phyloP scores from a whole-genome alignment of 2,329 filamentous ascomycete species.

The Clonostachys solani region DNA sequence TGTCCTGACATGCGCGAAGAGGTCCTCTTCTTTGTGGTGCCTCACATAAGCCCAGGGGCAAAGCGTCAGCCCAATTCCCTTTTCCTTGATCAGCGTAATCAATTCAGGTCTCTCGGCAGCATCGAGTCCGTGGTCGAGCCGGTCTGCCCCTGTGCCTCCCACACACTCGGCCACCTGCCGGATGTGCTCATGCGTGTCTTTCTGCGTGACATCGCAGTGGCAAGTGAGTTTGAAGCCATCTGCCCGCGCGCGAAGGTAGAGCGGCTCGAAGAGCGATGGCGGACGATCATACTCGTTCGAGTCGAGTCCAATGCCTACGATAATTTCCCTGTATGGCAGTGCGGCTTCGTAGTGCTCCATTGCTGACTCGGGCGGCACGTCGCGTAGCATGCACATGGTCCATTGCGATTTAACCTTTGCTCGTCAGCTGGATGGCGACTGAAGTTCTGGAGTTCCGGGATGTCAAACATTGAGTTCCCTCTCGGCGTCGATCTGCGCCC shows the following conservation, averaged over 20 bases:
- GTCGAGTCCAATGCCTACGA: slow-evolving; percentile 40
- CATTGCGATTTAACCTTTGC: slow-evolving; percentile 24
- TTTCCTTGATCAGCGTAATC: slow-evolving; percentile 49
- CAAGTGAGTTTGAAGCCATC: slow-evolving; percentile 41
- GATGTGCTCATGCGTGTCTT: slow-evolving; percentile 45
- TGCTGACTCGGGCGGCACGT: slow-evolving; percentile 67
- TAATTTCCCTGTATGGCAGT: slow-evolving; percentile 20
- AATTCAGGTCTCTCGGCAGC: slow-evolving; percentile 54
- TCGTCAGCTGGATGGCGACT: not conserved
- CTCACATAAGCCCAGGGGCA: slow-evolving; percentile 48
- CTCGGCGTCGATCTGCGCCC: slow-evolving; percentile 41
- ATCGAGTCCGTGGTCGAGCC: slow-evolving; percentile 72
- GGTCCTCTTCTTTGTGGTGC: not conserved
- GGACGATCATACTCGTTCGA: slow-evolving; percentile 39
- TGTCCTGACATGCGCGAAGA: not conserved
- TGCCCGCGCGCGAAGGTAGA: slow-evolving; percentile 23
- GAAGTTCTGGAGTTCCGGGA: not conserved
- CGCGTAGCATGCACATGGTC: slow-evolving; percentile 68
- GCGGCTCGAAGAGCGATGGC: slow-evolving; percentile 34
- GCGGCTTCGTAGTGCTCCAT: slow-evolving; percentile 49
- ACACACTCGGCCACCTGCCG: slow-evolving; percentile 41
- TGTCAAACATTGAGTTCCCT: not conserved
- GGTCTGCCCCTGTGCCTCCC: slow-evolving; percentile 51
- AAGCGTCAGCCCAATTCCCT: slow-evolving; percentile 58
- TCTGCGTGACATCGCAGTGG: slow-evolving; percentile 47